These are phyloP conservation scores for Erigeron philadelphicus DNA, from an alignment of 140 eudicot species.

Conservation along the genomic window DNA sequence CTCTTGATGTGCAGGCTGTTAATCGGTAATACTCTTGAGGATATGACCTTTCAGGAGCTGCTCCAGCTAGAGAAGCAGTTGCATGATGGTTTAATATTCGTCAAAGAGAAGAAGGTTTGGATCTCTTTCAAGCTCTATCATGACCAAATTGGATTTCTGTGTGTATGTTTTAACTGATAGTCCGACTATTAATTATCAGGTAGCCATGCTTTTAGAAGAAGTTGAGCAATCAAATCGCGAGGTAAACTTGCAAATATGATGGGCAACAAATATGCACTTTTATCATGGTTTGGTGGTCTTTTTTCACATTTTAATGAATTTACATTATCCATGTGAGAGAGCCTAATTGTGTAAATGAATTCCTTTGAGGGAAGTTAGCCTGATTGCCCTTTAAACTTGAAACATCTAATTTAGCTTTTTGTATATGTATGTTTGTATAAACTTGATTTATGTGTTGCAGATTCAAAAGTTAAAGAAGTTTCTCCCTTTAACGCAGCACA, in stretches of 20 bases:
- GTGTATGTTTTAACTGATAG: neutral
- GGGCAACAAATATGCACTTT: neutral
- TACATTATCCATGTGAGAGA: constrained; percentile 26
- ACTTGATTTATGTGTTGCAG: too few relatives aligned
- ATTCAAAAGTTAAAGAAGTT: too few relatives aligned
- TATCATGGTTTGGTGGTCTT: neutral
- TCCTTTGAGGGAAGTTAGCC: constrained; percentile 2
- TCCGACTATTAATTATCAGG: constrained; percentile 22
- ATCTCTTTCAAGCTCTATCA: neutral
- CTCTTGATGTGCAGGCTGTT: constrained; percentile 41
- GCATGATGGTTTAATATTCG: constrained; percentile 43
- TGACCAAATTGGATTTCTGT: neutral
- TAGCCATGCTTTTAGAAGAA: constrained; percentile 31
- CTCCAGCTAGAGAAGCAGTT: constrained; percentile 54
- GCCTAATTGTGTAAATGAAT: constrained; percentile 18
- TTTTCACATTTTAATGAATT: neutral
- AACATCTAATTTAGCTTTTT: neutral
- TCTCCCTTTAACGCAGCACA: too few relatives aligned
- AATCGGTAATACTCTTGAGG: constrained; percentile 60
- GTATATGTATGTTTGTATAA: too few relatives aligned
- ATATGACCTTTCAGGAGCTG: constrained; percentile 46
- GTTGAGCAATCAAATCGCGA: constrained; percentile 28
- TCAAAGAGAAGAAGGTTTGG: constrained; percentile 69
- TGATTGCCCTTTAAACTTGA: constrained; percentile 20
- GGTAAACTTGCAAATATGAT: constrained; percentile 5